Base-by-base conservation (phyloP, 2,329 filamentous ascomycete species). In the Hawksworthiomyces lignivorus region DNA sequence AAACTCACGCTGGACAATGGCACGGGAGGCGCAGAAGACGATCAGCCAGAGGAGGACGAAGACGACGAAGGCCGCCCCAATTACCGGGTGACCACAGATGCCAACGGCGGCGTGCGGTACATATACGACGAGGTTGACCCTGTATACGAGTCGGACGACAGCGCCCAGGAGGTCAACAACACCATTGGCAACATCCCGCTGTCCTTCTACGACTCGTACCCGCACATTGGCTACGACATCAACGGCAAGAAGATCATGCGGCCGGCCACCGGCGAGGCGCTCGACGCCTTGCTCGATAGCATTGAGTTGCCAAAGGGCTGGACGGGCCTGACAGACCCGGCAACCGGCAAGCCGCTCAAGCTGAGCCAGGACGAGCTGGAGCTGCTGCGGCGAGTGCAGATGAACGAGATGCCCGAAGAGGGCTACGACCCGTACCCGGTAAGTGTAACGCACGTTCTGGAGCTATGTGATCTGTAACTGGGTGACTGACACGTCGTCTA, bases 171-270 rank as follows among this genome's bases (percentile, higher is more conserved):
- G 43, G 77, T 82, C 21, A 73, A 72, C 39, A 98, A 98, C 65
- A 97, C 92, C 0, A 96, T 98, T 55, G 94, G 92, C 52, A 74
- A 97, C 59, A 98, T 98, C 46, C 87, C 89, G 5, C 69, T 97
- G 37, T 84, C 85, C 4, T 97, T 95, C 65, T 98, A 98, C 69
- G 92, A 98, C 61, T 84, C 87, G 27, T 98, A 96, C 60, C 92
- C 92, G 38, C 92, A 98, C 61, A 96, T 98, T 59, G 92, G 92
- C 46, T 98, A 98, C 65, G 87, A 96, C 56, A 97, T 98, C 68
- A 94, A 98, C 62, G 92, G 92, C 62, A 96, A 94, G 75, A 94
- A 86, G 63, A 95, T 98, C 50, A 86, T 95, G 81, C 84, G 92
- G 39, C 92, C 92, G 7, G 92, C 94, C 4, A 90, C 88, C 52